phyloP scores from a whole-genome alignment of 2,329 filamentous ascomycete genomes.

The Phaeomoniella chlamydospora region DNA sequence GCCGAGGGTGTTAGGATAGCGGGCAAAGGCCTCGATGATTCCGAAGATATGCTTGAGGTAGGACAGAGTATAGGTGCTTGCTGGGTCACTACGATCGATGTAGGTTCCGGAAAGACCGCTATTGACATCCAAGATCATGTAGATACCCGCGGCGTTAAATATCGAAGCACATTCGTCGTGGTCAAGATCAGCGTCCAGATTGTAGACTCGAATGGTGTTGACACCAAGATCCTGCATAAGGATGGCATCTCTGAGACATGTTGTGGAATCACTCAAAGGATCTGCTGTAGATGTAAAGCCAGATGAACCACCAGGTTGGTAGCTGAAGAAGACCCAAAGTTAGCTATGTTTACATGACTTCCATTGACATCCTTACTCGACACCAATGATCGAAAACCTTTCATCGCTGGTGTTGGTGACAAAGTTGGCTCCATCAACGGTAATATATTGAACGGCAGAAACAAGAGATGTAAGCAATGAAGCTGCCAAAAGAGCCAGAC shows the following conservation, averaged over 20 bases:
- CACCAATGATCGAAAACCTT: constrained; percentile 47
- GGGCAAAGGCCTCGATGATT: constrained; percentile 52
- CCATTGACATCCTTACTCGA: constrained; percentile 31
- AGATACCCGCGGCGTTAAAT: constrained; percentile 53
- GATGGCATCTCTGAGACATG: constrained; percentile 47
- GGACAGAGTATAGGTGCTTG: constrained; percentile 36
- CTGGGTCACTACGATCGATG: constrained; percentile 40
- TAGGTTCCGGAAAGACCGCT: constrained; percentile 40
- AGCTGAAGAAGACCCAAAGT: constrained; percentile 20
- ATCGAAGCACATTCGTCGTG: constrained; percentile 49
- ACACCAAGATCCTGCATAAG: constrained; percentile 49
- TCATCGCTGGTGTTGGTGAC: constrained; percentile 42
- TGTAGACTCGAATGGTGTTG: constrained; percentile 53
- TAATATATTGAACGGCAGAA: constrained; percentile 39
- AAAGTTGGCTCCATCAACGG: constrained; percentile 45
- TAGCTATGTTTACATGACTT: background rate
- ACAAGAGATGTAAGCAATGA: constrained; percentile 27
- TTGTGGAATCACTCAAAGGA: constrained; percentile 39
- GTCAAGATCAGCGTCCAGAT: constrained; percentile 42
- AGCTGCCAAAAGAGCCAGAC: background rate
- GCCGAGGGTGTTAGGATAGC: constrained; percentile 49
- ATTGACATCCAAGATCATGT: constrained; percentile 53
- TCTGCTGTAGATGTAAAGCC: constrained; percentile 39
- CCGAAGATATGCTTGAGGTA: constrained; percentile 46
- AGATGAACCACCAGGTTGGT: constrained; percentile 47